Base-by-base conservation (phyloP, 306 rosid species). In the Cucurbita argyrosperma region DNA sequence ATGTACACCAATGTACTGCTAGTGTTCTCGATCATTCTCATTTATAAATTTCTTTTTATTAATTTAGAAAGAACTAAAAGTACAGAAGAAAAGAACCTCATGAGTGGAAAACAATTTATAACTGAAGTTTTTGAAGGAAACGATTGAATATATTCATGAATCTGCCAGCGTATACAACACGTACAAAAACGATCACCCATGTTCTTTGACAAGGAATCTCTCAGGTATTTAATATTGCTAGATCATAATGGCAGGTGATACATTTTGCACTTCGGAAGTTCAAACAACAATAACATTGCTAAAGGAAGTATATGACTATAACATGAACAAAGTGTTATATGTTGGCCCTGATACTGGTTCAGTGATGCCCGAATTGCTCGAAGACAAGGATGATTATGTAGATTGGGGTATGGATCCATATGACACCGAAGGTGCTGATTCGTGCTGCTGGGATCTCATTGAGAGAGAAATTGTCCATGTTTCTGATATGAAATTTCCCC, bases 321-420 rank as follows among this genome's bases (percentile, higher is more conserved):
- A 84, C 82, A 79, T 87, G 89, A 91, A 16, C 51, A 90, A 86
- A 71, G 88, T 90, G 80, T 83, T 93, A 84, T 95, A 90, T 60
- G 90, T 93, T 67, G 96, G 97, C 56, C 90, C 97, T 40, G 96
- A 93, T 35, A 74, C 98, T 18, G 89, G 92, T 80, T 84, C 83
- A 18, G 86, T 93, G 73, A 90, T 90, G 54, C 80, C 89, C 37
- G 88, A 81, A 79, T 85, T 93, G 75, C 79, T 83, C 60, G 1
- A 35, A 37, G 79, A 79, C 76, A 94, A 87, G 79, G 96, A 87
- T 74, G 90, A 86, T 57, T 82, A 88, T 0, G 96, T 89, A 74
- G 97, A 90, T 71, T 90, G 97, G 98, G 98, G 98, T 60, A 79
- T 93, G 80, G 94, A 93, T 77, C 98, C 97, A 18, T 93, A 86